Base-by-base conservation (phyloP, 2,329 filamentous ascomycete genomes). In the Elsinoe perseae region DNA sequence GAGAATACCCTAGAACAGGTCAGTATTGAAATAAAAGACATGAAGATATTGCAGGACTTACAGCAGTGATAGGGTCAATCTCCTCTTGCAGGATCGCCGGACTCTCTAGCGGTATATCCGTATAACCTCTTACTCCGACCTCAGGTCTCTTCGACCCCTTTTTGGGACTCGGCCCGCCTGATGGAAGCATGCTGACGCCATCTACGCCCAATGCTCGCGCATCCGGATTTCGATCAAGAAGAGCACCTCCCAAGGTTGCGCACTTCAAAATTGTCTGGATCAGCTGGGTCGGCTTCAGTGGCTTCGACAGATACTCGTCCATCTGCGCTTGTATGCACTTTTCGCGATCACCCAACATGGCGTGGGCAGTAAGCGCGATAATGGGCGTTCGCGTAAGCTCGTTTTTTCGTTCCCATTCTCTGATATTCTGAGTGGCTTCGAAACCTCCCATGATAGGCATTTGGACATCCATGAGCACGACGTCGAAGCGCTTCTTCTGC, bases 381-480 rank as follows among this genome's bases (percentile, higher is more conserved):
- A 98, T 96, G 12, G 93, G 93, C 9, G 92, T 95, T 54, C 92
- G 82, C 57, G 88, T 84, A 30, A 89, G 80, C 56, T 85, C 85
- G 63, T 89, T 82, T 61, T 85, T 87, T 59, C 86, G 84, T 71
- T 98, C 93, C 70, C 92, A 97, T 70, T 96, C 90, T 65, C 93
- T 84, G 63, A 98, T 98, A 76, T 95, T 95, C 63, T 85, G 88
- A 3, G 93, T 98, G 12, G 93, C 91, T 73, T 98, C 93, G 68
- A 98, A 97, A 43, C 93, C 93, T 68, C 93, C 93, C 91, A 97
- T 97, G 66, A 97, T 87, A n/a, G 93, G 93, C 93, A 98, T 98
- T 70, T 97, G 93, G 16, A 98, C 93, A 68, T 98, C 93, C 93
- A 98, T 98, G 50, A 98, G 80, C 61, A 98, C 93, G 60, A 95